Base-by-base conservation (phyloP, 2,329 filamentous ascomycete genomes). In the Lanzia echinophila region DNA sequence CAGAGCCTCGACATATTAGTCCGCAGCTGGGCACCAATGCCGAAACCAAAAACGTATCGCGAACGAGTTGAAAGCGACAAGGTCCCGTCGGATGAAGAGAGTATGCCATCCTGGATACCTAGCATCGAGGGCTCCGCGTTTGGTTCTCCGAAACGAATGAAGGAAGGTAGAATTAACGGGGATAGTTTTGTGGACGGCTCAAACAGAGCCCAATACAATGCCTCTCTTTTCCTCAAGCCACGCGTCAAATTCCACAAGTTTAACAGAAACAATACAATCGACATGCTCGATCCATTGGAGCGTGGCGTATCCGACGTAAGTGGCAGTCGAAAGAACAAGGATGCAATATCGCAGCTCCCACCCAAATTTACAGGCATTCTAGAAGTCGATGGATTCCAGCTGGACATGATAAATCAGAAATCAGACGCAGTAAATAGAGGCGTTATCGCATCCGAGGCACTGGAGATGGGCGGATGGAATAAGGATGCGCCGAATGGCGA, bases 1-100 rank as follows among this genome's bases (percentile, higher is more conserved):
- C 24, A 56, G 10, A 63, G 58, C 1, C 53, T 64, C 28, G 60
- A 63, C 41, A 60, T 63, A 5, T n/a, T 63, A 0, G 58, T 55
- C 28, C 56, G 59, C 6, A 51, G 58, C 24, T 62, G 62, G 62
- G 62, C 60, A 17, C 59, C 59, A 3, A 33, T 34, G 12, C 44
- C 50, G 13, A 56, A 54, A 17, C 36, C 24, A 6, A 31, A 42
- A 13, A 54, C 41, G 12, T 20, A 6, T 1, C 24, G 47, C 2
- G 45, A 50, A 24, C 31, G 13, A 11, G 7, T 50, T 17, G 33
- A 44, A 28, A 28, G 17, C 6, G 34, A n/a, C 2, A 47, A 36
- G 13, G 24, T n/a, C n/a, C 32, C 19, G 3, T 31, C 22, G 3
- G 46, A 46, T 12, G 41, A 47, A 34, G 46, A 54, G 11, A 46